Evolutionary conservation across 306 rosid genomes (phyloP).

Genomic region (Trifolium pratense): DNA sequence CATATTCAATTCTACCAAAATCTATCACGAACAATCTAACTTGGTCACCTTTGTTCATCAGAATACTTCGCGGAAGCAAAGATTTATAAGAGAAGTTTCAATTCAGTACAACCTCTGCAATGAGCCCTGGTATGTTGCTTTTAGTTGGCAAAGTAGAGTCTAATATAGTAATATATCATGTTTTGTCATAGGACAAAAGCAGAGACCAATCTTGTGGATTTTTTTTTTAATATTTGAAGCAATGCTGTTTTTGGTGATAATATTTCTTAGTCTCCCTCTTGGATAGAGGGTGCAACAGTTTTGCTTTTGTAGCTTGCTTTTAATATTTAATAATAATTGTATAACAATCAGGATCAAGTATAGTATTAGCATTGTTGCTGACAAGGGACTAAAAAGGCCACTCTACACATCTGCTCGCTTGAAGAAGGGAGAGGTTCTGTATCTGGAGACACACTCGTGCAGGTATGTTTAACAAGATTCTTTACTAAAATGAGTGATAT

Average conservation of each 20-base stretch:
- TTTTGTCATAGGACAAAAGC: conserved; percentile 1
- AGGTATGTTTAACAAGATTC: conserved; percentile 58
- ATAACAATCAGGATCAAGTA: conserved; percentile 79
- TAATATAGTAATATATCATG: conserved; percentile 18
- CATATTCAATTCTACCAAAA: not conserved
- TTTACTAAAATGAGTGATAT: conserved; percentile 33
- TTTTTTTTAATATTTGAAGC: conserved; percentile 22
- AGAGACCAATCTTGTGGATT: conserved; percentile 5
- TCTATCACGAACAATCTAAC: conserved; percentile 7
- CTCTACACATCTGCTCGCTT: conserved; percentile 90
- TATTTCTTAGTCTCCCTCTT: conserved; percentile 1
- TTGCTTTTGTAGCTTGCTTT: conserved; percentile 22
- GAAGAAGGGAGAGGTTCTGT: conserved; percentile 96
- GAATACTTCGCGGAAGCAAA: conserved; percentile 92
- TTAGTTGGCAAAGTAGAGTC: conserved; percentile 10
- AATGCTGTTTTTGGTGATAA: conserved; percentile 11
- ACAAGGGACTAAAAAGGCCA: conserved; percentile 91
- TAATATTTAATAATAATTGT: conserved; percentile 34
- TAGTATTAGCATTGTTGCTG: conserved; percentile 97
- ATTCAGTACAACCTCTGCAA: conserved; percentile 99
- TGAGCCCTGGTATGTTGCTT: conserved; percentile 81
- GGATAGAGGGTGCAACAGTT: conserved; percentile 19
- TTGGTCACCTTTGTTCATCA: conserved; percentile 49
- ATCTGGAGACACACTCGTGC: conserved; percentile 83
- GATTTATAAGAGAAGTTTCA: conserved; percentile 89